phyloP scores from a whole-genome alignment of 2,329 filamentous ascomycete species.

The Trematosphaeria pertusa region DNA sequence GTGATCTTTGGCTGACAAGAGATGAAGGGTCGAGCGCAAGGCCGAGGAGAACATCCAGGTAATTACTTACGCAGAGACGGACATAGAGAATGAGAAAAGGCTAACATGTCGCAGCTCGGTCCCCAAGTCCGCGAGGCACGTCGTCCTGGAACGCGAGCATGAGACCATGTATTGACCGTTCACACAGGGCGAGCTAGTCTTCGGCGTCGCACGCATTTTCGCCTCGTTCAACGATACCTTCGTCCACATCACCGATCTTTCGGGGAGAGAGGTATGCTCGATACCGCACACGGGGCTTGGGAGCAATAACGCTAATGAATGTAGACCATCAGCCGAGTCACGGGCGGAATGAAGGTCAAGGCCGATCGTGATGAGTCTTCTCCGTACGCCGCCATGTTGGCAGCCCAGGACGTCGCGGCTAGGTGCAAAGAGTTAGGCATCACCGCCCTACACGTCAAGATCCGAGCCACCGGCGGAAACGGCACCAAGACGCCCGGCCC shows the following conservation, averaged over 20 bases:
- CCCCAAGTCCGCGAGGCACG: slow-evolving; percentile 90
- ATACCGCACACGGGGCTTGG: too few relatives aligned
- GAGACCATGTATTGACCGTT: slow-evolving; percentile 27
- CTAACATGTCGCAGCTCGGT: slow-evolving; percentile 72
- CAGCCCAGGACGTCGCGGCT: slow-evolving; percentile 85
- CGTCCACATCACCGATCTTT: slow-evolving; percentile 99
- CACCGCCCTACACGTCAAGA: slow-evolving; percentile 99
- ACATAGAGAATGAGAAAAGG: slow-evolving; percentile 1
- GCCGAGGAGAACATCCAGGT: slow-evolving; percentile 85
- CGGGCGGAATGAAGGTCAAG: slow-evolving; percentile 99
- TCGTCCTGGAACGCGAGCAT: slow-evolving; percentile 13
- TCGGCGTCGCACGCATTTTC: slow-evolving; percentile 97
- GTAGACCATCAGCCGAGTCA: slow-evolving; percentile 70
- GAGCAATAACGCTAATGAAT: too few relatives aligned
- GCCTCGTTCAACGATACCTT: slow-evolving; percentile 72
- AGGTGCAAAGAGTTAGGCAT: slow-evolving; percentile 88
- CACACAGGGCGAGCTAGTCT: slow-evolving; percentile 85
- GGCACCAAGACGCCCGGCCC: slow-evolving; percentile 99
- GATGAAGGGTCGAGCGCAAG: slow-evolving; percentile 74
- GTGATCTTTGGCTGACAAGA: too few relatives aligned
- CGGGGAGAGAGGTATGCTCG: slow-evolving; percentile 98
- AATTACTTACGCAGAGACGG: slow-evolving; percentile 1
- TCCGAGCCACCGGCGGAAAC: slow-evolving; percentile 99
- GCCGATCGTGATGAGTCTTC: slow-evolving; percentile 96
- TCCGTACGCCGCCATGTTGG: slow-evolving; percentile 99